Evolutionary conservation across 768 basidiomycete genomes (phyloP), one percentile per base, ranked within the genome.

Genomic region (Russula sp.): DNA sequence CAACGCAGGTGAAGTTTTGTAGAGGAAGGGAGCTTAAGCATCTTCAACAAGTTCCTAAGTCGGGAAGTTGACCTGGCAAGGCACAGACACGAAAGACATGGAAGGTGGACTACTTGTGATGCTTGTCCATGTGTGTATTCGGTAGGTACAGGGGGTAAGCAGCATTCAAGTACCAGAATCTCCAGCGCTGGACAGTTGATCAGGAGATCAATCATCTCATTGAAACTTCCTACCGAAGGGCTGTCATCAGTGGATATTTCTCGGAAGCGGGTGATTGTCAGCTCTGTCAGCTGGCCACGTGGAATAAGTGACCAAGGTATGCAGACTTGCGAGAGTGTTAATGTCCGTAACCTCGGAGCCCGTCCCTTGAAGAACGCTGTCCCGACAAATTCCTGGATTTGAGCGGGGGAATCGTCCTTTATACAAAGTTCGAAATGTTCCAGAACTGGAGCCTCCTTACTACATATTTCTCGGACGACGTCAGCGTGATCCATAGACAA

Each of bases 261-360:
- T 13, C 6, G 2, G 20, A 5, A 18, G 16, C 55, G 41, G 42
- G 6, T 14, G 11, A 61, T 43, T 13, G 11, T 45, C 47, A 61
- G 11, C 34, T 61, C 48, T 14, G 60, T 43, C 25, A 61, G 35
- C 32, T 49, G 60, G 18, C 54, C 18, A 29, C 34, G 34, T 4
- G 60, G 60, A n/a, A 61, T 18, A 45, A n/a, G 46, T 18, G 55
- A 36, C 60, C 54, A 61, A 32, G 39, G 47, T 8, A 61, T 41
- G 42, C 9, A 16, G 38, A 56, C 41, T 13, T 56, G 38, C 11
- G 11, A n/a, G 41, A 61, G 53, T 14, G 41, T 20, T 18, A 56
- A 13, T 16, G 39, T 50, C 22, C 60, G 47, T 36, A 61, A 20
- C 29, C 43, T 61, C 3, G 60, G 60, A 1, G 48, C 53, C 1